Percentiles rank a stretch among this genome's conserved stretches.
phyloP scores from a whole-genome alignment of 805 yeast species.

The Zygosaccharomyces rouxii region DNA sequence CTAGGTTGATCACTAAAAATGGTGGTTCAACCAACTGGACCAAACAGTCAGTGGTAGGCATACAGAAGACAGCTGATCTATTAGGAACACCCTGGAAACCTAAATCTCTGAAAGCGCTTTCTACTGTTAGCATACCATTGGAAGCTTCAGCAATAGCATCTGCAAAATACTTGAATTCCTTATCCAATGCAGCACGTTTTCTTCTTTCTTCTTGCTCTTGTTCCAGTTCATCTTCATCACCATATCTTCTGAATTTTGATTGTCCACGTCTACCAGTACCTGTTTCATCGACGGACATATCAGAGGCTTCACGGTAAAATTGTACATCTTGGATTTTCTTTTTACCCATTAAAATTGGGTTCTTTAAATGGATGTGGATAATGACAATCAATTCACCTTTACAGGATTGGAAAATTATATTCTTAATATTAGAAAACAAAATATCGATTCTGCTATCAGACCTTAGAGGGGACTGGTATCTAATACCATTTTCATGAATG shows the following conservation, averaged over 20 bases:
- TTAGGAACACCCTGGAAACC: constrained; percentile 98
- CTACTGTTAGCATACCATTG: constrained; percentile 78
- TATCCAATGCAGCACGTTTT: constrained; percentile 83
- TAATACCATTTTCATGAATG: constrained; percentile 92
- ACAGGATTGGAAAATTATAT: constrained; percentile 91
- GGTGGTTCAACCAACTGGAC: constrained; percentile 94
- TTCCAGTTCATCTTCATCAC: constrained; percentile 97
- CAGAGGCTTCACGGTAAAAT: constrained; percentile 94
- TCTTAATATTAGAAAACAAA: constrained; percentile 84
- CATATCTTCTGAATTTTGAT: constrained; percentile 68
- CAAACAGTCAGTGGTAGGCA: constrained; percentile 96
- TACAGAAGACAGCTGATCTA: constrained; percentile 87
- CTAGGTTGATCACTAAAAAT: constrained; percentile 82
- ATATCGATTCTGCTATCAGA: constrained; percentile 85
- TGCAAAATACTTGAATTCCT: constrained; percentile 84
- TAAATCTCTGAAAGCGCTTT: constrained; percentile 89
- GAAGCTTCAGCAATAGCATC: constrained; percentile 89
- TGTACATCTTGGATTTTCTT: constrained; percentile 93
- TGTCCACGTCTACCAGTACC: constrained; percentile 86
- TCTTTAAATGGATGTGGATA: constrained; percentile 87
- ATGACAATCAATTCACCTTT: constrained; percentile 90
- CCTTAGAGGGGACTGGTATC: constrained; percentile 83
- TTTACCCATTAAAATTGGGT: constrained; percentile 93
- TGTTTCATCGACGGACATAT: constrained; percentile 93
- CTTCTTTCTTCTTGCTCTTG: constrained; percentile 98